Evolutionary conservation across 495 filamentous ascomycete species (phyloP).

Genomic region (Penicillium angulare): DNA sequence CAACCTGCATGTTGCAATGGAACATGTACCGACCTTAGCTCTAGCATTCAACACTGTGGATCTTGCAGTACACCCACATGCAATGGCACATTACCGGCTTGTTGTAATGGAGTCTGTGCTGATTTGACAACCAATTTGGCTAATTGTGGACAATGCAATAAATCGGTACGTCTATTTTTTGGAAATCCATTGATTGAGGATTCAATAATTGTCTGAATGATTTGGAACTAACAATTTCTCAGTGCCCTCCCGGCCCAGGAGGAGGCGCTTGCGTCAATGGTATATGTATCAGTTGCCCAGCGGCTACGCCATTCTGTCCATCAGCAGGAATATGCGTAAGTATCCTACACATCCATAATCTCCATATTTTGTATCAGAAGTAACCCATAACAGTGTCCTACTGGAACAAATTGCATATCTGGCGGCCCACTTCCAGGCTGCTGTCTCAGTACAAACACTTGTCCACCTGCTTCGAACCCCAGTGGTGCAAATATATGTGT

Average conservation of each 20-base stretch:
- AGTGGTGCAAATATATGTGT: conserved; percentile 19
- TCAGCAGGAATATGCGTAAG: conserved; percentile 20
- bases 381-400: conserved; percentile 11
- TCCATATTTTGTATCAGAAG: too few relatives aligned
- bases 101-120: conserved; percentile 12
- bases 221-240: neutral
- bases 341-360: neutral
- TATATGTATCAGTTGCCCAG: conserved; percentile 10
- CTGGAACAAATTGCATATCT: conserved; percentile 13
- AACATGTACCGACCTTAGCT: conserved; percentile 8
- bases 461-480: conserved; percentile 14
- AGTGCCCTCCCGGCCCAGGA: conserved; percentile 16
- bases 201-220: neutral
- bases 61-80: conserved; percentile 8
- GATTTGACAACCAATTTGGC: conserved; percentile 5
- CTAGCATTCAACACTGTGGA: conserved; percentile 11
- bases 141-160: conserved; percentile 20
- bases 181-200: neutral
- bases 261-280: conserved; percentile 17
- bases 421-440: conserved; percentile 19
- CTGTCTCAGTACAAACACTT: conserved; percentile 13
- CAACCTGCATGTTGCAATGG: conserved; percentile 17
- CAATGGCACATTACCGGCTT: conserved; percentile 9
- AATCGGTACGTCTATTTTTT: neutral
- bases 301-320: conserved; percentile 10